Evolutionary conservation across 2,329 filamentous ascomycete species (phyloP).

Genomic region (Cladosporium sp.): DNA sequence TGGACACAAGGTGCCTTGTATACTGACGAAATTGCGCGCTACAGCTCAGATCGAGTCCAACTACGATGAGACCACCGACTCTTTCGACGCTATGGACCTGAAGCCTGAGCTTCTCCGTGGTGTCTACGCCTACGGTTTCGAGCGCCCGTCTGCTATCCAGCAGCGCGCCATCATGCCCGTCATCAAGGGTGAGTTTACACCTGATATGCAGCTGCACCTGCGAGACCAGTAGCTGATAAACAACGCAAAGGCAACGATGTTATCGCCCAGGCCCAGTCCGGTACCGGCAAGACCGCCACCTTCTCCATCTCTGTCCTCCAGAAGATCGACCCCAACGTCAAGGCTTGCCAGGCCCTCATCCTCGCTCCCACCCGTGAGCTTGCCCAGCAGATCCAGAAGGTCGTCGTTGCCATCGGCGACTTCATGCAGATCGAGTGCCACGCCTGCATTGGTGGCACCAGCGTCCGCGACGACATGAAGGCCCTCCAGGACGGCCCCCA

Average conservation of each 20-base stretch:
- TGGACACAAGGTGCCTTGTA: not conserved
- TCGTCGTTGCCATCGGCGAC: constrained; percentile 98
- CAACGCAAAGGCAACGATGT: constrained; percentile 79
- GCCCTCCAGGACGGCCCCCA: constrained; percentile 90
- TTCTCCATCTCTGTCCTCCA: constrained; percentile 99
- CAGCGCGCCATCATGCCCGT: constrained; percentile 99
- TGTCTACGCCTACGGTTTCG: constrained; percentile 99
- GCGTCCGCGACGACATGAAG: constrained; percentile 88
- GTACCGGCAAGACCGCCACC: constrained; percentile 99
- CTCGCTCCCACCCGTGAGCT: constrained; percentile 95
- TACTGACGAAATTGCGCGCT: constrained; percentile 17
- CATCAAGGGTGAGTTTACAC: constrained; percentile 80
- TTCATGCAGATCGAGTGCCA: constrained; percentile 99
- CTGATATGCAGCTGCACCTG: not conserved
- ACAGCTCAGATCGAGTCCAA: constrained; percentile 99
- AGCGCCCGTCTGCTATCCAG: constrained; percentile 99
- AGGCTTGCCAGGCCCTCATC: constrained; percentile 96
- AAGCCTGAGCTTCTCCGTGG: constrained; percentile 96
- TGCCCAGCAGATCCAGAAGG: constrained; percentile 96
- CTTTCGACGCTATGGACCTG: constrained; percentile 97
- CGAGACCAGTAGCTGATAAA: constrained; percentile 13
- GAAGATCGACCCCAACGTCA: constrained; percentile 93
- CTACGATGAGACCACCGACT: constrained; percentile 99
- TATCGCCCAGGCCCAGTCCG: constrained; percentile 98
- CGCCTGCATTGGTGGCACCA: constrained; percentile 96